Evolutionary conservation across 345 rosid species (phyloP).

Genomic region (Pseudoturritis turrita): DNA sequence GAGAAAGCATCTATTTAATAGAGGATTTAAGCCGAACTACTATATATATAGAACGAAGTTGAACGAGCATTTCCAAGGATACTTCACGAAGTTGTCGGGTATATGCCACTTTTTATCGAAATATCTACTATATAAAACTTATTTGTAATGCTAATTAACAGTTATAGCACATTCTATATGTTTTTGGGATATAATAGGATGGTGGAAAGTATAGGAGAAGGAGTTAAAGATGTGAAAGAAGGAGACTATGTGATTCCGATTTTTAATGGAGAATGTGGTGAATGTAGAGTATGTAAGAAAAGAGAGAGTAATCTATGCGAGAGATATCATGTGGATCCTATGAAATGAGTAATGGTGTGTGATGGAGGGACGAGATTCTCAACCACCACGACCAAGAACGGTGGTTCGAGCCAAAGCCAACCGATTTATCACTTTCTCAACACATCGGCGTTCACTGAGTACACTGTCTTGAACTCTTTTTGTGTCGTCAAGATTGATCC

Average conservation of each 20-base stretch:
- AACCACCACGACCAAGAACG: constrained; percentile 35
- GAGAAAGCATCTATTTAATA: too few relatives aligned
- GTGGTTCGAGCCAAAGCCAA: constrained; percentile 31
- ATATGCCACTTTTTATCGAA: neutral
- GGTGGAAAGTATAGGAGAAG: constrained; percentile 68
- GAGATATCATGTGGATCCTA: constrained; percentile 43
- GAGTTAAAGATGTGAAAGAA: constrained; percentile 46
- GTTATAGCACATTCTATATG: neutral
- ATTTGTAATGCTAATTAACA: neutral
- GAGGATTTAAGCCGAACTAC: too few relatives aligned
- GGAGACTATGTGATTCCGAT: constrained; percentile 66
- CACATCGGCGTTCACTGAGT: constrained; percentile 67
- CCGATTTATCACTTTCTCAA: constrained; percentile 55
- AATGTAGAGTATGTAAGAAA: constrained; percentile 46
- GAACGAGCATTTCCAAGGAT: constrained; percentile 62
- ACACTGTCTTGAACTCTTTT: constrained; percentile 58
- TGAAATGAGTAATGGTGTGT: constrained; percentile 47
- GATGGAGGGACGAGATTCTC: constrained; percentile 59
- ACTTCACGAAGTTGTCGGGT: constrained; percentile 81
- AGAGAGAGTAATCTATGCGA: constrained; percentile 46
- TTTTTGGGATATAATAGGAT: constrained; percentile 29
- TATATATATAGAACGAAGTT: constrained; percentile 48
- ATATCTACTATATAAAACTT: neutral
- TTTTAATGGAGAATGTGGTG: constrained; percentile 70
- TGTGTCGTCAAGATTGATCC: constrained; percentile 50